These are phyloP conservation scores for Calonectria pauciramosa DNA, from an alignment of 2,329 filamentous ascomycete species.

Conservation along the genomic window DNA sequence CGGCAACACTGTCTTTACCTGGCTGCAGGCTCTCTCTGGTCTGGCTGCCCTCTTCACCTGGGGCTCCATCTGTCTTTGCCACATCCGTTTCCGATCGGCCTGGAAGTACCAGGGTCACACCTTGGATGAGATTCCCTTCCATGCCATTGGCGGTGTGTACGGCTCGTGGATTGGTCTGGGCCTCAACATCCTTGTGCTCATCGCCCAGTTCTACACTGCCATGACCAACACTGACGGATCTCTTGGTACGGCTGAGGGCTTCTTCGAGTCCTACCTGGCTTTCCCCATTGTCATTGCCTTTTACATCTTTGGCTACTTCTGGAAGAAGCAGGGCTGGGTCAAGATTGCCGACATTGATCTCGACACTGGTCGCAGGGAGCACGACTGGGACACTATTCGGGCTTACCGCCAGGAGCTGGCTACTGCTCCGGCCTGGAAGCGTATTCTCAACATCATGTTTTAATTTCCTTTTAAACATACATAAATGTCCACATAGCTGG, in stretches of 20 bases:
- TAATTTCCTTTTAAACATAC: constrained; percentile 17
- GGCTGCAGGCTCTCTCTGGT: constrained; percentile 76
- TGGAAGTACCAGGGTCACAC: constrained; percentile 74
- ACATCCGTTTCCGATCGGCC: constrained; percentile 77
- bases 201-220: constrained; percentile 67
- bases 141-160: constrained; percentile 70
- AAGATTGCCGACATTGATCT: constrained; percentile 74
- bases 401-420: constrained; percentile 60
- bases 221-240: constrained; percentile 53
- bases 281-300: constrained; percentile 67
- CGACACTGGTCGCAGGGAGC: constrained; percentile 72
- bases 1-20: constrained; percentile 70
- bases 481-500: background rate
- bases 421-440: constrained; percentile 61
- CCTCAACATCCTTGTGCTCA: constrained; percentile 69
- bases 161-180: constrained; percentile 75
- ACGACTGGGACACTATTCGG: constrained; percentile 73
- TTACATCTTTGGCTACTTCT: constrained; percentile 69
- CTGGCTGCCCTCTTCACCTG: constrained; percentile 77
- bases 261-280: constrained; percentile 69
- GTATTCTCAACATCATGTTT: constrained; percentile 49
- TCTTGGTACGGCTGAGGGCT: constrained; percentile 53
- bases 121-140: constrained; percentile 77
- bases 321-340: constrained; percentile 74
- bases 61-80: constrained; percentile 77